Evolutionary conservation across 108 stramenopile genomes (phyloP), one percentile per base, ranked within the genome.

Genomic region (Cyclotella atomus): DNA sequence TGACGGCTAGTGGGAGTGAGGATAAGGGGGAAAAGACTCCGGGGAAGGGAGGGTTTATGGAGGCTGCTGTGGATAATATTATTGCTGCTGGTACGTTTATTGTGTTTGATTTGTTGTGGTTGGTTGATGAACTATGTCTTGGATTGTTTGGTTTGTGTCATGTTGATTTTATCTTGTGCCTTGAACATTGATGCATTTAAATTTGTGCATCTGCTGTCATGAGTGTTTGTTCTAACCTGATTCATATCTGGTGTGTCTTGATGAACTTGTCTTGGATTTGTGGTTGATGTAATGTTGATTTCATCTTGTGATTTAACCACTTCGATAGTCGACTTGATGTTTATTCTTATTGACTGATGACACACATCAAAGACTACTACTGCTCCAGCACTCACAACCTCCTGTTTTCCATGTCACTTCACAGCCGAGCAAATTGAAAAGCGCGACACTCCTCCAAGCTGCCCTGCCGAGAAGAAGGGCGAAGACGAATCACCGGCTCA

Each of bases 341-440:
- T 50, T 50, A 10, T 7, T 41, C 12, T 12, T 41, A 12, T 41
- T 41, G 41, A 41, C 41, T 10, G 41, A 41, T 41, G 41, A 41
- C 41, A 41, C 12, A 7, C 12, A n/a, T n/a, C n/a, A n/a, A n/a
- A n/a, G n/a, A n/a, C n/a, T n/a, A n/a, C n/a, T n/a, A n/a, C n/a
- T n/a, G n/a, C n/a, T n/a, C n/a, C n/a, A n/a, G n/a, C n/a, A n/a
- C n/a, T n/a, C n/a, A n/a, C n/a, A n/a, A n/a, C n/a, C n/a, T n/a
- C n/a, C n/a, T n/a, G n/a, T n/a, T n/a, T n/a, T n/a, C n/a, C n/a
- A n/a, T n/a, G n/a, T n/a, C n/a, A n/a, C n/a, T n/a, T n/a, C n/a
- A 20, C 70, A 71, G 70, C 70, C 27, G 70, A 71, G 36, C 46
- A 59, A n/a, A 71, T 71, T 36, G 70, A 59, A 49, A 71, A 71